Percentiles rank a stretch among this genome's conserved stretches.
Conservation (phyloP, 2,329 filamentous ascomycete species). For the Dothistroma septosporum region DNA sequence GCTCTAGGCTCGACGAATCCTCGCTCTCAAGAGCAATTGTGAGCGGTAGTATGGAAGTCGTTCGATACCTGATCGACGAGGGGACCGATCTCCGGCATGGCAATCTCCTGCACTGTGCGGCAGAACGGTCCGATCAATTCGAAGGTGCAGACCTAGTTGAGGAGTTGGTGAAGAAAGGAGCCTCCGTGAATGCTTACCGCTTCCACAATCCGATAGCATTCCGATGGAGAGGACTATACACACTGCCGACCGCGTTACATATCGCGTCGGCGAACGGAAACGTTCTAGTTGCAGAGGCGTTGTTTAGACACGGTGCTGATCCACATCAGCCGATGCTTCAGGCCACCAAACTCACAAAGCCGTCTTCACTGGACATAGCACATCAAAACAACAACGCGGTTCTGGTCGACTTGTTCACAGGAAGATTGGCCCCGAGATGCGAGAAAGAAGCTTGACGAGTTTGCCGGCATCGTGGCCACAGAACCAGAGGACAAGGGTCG, state of each 20-base stretch:
- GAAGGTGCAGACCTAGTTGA: conserved; percentile 7
- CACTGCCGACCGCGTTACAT: conserved; percentile 4
- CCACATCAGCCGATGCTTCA: neutral
- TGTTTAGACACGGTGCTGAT: conserved; percentile 4
- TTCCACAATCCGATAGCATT: conserved; percentile 3
- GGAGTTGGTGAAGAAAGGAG: conserved; percentile 1
- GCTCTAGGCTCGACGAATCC: conserved; percentile 2
- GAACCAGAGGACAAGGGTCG: neutral
- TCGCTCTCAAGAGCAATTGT: neutral
- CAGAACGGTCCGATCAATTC: neutral
- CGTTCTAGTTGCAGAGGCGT: conserved; percentile 1
- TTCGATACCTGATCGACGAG: neutral
- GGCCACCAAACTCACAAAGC: neutral
- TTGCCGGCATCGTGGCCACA: neutral
- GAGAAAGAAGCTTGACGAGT: neutral
- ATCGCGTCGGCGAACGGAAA: neutral
- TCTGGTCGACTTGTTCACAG: neutral
- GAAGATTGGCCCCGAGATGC: neutral
- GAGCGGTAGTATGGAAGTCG: neutral
- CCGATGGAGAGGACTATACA: neutral
- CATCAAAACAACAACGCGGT: neutral
- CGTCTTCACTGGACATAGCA: neutral
- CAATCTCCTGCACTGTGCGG: conserved; percentile 6
- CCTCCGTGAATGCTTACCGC: neutral
- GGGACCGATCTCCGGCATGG: conserved; percentile 2